These are phyloP conservation scores for Glutinoglossum americanum DNA, from an alignment of 495 filamentous ascomycete genomes.

Conservation along the genomic window DNA sequence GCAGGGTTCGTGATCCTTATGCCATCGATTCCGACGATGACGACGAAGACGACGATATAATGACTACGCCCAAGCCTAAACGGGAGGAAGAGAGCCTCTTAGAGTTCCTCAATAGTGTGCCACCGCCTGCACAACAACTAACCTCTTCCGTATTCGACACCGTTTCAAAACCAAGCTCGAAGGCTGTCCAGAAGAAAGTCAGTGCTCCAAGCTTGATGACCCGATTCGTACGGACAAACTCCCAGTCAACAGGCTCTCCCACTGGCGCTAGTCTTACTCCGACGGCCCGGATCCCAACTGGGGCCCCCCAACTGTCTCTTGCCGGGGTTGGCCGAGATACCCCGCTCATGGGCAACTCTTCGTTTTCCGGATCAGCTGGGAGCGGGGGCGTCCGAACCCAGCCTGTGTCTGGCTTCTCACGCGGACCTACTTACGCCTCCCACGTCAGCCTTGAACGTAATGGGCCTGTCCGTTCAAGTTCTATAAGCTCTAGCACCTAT, in stretches of 20 bases:
- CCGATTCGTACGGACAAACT: conserved; percentile 29
- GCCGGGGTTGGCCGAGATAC: background rate
- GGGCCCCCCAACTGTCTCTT: background rate
- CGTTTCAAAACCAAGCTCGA: conserved; percentile 3
- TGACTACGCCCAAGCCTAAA: conserved; percentile 21
- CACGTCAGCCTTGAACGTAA: background rate
- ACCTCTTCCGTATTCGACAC: conserved; percentile 9
- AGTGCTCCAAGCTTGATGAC: conserved; percentile 39
- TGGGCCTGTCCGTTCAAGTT: background rate
- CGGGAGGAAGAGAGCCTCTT: conserved; percentile 46
- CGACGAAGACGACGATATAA: conserved; percentile 35
- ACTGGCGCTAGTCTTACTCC: background rate
- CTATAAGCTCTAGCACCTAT: background rate
- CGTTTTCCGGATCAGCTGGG: background rate
- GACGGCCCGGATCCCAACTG: background rate
- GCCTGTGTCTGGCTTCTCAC: background rate
- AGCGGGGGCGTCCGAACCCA: background rate
- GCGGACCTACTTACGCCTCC: background rate
- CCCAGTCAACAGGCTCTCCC: background rate
- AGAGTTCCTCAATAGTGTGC: conserved; percentile 72
- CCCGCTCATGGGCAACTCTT: background rate
- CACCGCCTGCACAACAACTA: conserved; percentile 33
- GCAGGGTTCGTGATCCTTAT: conserved; percentile 71
- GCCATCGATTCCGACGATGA: conserved; percentile 58
- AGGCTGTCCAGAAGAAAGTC: conserved; percentile 34